phyloP scores from a whole-genome alignment of 2,329 filamentous ascomycete genomes.

The Trichoderma guizhouense region DNA sequence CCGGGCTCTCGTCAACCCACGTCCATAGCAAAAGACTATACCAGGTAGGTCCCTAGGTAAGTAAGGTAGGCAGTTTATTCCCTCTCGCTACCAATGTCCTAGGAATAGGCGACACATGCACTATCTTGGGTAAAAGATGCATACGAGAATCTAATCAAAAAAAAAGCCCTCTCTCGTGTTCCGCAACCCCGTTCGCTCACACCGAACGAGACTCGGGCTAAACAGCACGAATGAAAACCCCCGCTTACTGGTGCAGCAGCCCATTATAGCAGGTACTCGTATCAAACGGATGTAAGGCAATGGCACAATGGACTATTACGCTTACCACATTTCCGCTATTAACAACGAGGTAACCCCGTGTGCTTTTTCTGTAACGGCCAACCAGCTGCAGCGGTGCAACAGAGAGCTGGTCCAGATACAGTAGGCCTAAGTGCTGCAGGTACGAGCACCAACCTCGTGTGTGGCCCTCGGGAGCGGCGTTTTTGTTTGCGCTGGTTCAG shows the following conservation, averaged over 20 bases:
- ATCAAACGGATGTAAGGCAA: not conserved
- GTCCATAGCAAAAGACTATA: not conserved
- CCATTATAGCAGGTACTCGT: not conserved
- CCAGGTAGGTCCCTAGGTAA: not conserved
- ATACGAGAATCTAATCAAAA: not conserved
- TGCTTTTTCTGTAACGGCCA: not conserved
- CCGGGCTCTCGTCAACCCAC: not conserved
- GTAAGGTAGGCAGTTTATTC: not conserved
- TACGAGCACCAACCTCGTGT: not conserved
- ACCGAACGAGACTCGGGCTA: not conserved
- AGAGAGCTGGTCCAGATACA: not conserved
- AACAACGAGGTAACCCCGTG: slow-evolving; percentile 1
- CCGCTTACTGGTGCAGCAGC: not conserved
- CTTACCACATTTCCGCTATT: not conserved
- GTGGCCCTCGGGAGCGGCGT: not conserved
- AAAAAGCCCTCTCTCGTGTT: not conserved
- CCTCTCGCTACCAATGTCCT: not conserved
- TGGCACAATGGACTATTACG: not conserved
- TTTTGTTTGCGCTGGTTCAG: not conserved
- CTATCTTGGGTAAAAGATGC: not conserved
- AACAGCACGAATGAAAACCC: not conserved
- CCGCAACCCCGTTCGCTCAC: not conserved
- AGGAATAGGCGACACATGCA: not conserved
- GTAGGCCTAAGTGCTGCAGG: not conserved
- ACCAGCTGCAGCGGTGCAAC: too few species aligned